These are phyloP conservation scores for Ogataea populi-albae DNA, from an alignment of 805 yeast genomes.

Conservation along the genomic window DNA sequence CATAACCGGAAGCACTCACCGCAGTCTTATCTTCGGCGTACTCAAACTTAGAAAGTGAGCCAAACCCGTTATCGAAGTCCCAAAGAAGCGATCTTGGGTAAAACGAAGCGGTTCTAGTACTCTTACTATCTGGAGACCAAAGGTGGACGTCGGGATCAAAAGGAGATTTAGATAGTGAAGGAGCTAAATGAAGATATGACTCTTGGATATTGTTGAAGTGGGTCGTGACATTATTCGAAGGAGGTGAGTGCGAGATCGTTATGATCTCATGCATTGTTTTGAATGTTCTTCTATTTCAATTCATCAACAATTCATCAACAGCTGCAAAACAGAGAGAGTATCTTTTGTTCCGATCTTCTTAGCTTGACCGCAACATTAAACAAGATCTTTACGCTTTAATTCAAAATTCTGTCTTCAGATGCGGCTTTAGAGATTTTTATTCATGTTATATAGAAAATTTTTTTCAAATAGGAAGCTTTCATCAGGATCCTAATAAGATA, in stretches of 20 bases:
- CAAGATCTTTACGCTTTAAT: not conserved
- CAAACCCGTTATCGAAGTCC: conserved; percentile 77
- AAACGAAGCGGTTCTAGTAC: conserved; percentile 52
- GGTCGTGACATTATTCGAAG: conserved; percentile 70
- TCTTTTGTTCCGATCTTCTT: too few species aligned
- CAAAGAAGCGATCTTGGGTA: conserved; percentile 82
- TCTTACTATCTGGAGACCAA: conserved; percentile 36
- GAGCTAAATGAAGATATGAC: conserved; percentile 53
- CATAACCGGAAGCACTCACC: conserved; percentile 10
- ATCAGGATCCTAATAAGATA: too few species aligned
- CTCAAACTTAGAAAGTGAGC: conserved; percentile 58
- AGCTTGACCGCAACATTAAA: not conserved
- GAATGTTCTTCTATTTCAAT: not conserved
- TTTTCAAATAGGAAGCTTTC: conserved; percentile 1
- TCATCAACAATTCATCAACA: too few species aligned
- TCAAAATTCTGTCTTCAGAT: conserved; percentile 1
- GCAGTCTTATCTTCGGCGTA: conserved; percentile 34
- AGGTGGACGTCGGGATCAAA: conserved; percentile 49
- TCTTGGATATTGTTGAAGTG: conserved; percentile 85
- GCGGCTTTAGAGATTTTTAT: conserved; percentile 15
- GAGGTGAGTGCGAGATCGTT: conserved; percentile 69
- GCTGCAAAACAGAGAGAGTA: too few species aligned
- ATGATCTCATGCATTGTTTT: conserved; percentile 65
- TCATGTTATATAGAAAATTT: conserved; percentile 5
- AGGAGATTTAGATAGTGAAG: conserved; percentile 21